Conservation (phyloP, 2,329 filamentous ascomycete species). For the Aspergillus neoniger region DNA sequence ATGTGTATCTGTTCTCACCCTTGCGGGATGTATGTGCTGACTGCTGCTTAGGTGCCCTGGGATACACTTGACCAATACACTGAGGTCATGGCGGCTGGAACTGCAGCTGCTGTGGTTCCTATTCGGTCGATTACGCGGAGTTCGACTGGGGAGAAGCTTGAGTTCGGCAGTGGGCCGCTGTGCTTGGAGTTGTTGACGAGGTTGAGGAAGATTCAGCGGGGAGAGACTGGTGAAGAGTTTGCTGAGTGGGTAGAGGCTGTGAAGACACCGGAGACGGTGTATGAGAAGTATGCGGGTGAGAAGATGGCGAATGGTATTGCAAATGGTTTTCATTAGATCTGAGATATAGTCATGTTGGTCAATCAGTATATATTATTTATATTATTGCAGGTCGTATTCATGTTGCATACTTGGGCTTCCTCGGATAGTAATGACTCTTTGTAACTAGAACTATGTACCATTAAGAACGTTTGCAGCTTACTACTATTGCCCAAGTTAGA, state of each 20-base stretch:
- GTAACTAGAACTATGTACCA: too few relatives aligned
- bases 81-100: slow-evolving; percentile 6
- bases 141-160: not conserved
- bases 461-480: too few relatives aligned
- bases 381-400: too few relatives aligned
- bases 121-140: slow-evolving; percentile 7
- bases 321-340: too few relatives aligned
- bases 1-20: not conserved
- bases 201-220: not conserved
- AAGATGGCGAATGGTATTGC: not conserved
- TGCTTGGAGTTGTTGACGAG: slow-evolving; percentile 1
- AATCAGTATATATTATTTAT: too few relatives aligned
- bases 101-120: not conserved
- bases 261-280: slow-evolving; percentile 1
- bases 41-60: slow-evolving; percentile 4
- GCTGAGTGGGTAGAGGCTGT: not conserved
- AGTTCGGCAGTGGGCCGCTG: not conserved
- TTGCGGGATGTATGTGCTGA: not conserved
- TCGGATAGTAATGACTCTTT: too few relatives aligned
- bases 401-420: too few relatives aligned
- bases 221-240: not conserved
- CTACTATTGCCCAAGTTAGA: too few relatives aligned
- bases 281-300: not conserved
- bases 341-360: too few relatives aligned
- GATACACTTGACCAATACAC: not conserved